Evolutionary conservation across 148 eudicot genomes (phyloP).

Genomic region (Tetragonia tetragonoides): DNA sequence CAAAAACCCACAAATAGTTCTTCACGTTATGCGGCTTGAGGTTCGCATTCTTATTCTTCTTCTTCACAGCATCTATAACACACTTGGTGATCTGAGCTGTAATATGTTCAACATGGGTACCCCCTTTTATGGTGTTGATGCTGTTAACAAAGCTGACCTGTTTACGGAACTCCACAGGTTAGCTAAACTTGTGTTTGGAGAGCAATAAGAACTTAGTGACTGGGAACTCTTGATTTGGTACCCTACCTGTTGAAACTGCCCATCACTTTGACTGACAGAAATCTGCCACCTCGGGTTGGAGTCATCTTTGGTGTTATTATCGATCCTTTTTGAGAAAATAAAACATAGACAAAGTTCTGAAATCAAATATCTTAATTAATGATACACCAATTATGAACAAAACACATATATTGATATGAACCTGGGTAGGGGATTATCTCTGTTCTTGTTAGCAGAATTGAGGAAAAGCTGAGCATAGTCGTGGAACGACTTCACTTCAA

Average conservation of each 20-base stretch:
- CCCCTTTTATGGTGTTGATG: slow-evolving; percentile 88
- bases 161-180: neutral
- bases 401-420: slow-evolving; percentile 10
- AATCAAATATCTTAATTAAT: neutral
- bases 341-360: neutral
- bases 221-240: slow-evolving; percentile 8
- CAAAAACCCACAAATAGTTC: slow-evolving; percentile 88
- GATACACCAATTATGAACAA: neutral
- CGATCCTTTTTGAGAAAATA: slow-evolving; percentile 38
- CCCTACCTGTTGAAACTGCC: slow-evolving; percentile 98
- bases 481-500: slow-evolving; percentile 66
- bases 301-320: slow-evolving; percentile 49
- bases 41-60: slow-evolving; percentile 67
- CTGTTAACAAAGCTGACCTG: slow-evolving; percentile 97
- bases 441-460: slow-evolving; percentile 36
- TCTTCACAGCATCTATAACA: slow-evolving; percentile 50
- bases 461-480: slow-evolving; percentile 73
- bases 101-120: slow-evolving; percentile 91
- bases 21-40: slow-evolving; percentile 71
- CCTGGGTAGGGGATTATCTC: slow-evolving; percentile 45
- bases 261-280: slow-evolving; percentile 68
- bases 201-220: neutral
- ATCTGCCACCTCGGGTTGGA: slow-evolving; percentile 70
- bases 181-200: neutral
- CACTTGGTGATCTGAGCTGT: slow-evolving; percentile 64